Evolutionary conservation across 305 asterid genomes (phyloP).

Genomic region (Withania somnifera): DNA sequence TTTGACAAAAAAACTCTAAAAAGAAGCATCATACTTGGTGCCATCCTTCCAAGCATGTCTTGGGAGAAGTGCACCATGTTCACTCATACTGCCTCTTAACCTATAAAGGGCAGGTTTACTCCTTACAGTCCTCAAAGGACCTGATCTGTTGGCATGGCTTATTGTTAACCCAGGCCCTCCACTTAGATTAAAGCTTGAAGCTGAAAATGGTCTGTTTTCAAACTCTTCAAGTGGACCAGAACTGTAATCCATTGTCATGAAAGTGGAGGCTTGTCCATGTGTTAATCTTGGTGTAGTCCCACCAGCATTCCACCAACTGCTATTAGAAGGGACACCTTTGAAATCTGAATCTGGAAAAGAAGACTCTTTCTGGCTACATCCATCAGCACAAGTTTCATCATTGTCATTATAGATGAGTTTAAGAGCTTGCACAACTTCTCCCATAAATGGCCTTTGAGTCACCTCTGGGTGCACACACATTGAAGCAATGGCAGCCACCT

Average conservation of each 20-base stretch:
- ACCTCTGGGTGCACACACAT: slow-evolving; percentile 98
- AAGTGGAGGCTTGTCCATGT: slow-evolving; percentile 57
- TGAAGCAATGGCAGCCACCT: slow-evolving; percentile 90
- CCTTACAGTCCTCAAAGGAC: slow-evolving; percentile 70
- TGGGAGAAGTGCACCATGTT: slow-evolving; percentile 47
- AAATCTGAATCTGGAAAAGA: slow-evolving; percentile 67
- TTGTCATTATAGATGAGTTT: slow-evolving; percentile 78
- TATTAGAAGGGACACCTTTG: slow-evolving; percentile 61
- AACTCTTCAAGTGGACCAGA: slow-evolving; percentile 78
- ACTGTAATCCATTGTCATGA: slow-evolving; percentile 88
- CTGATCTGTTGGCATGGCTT: slow-evolving; percentile 74
- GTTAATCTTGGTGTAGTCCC: slow-evolving; percentile 48
- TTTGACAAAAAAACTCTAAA: slow-evolving; percentile 36
- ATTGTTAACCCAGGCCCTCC: slow-evolving; percentile 38
- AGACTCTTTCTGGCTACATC: slow-evolving; percentile 55
- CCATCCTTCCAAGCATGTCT: slow-evolving; percentile 49
- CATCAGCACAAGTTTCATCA: slow-evolving; percentile 68
- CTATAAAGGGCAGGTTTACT: slow-evolving; percentile 60
- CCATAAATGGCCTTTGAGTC: slow-evolving; percentile 93
- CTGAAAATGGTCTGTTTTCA: slow-evolving; percentile 53
- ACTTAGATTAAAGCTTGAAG: slow-evolving; percentile 35
- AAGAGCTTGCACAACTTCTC: slow-evolving; percentile 94
- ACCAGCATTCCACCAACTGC: slow-evolving; percentile 94
- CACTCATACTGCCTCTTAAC: slow-evolving; percentile 80
- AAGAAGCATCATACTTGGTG: slow-evolving; percentile 43